Conservation (phyloP, 2,329 filamentous ascomycete genomes). For the Talaromyces sp. region DNA sequence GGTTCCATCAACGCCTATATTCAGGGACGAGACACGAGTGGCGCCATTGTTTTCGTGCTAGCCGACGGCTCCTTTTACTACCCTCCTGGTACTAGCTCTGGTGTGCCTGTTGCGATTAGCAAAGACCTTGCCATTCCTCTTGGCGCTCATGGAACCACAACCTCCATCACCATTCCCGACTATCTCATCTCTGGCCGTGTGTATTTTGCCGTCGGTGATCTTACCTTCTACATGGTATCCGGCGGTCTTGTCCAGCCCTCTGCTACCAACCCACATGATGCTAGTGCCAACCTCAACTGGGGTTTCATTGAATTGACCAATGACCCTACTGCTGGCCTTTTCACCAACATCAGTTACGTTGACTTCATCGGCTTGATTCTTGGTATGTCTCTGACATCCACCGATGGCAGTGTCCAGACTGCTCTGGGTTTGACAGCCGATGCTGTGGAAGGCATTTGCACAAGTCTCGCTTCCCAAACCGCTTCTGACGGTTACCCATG, state of each 20-base stretch:
- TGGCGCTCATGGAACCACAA: slow-evolving; percentile 38
- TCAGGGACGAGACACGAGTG: slow-evolving; percentile 44
- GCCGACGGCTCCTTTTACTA: slow-evolving; percentile 46
- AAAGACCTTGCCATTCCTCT: slow-evolving; percentile 47
- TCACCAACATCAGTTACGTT: slow-evolving; percentile 53
- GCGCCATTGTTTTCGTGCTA: slow-evolving; percentile 45
- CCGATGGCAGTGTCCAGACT: slow-evolving; percentile 46
- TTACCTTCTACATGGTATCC: slow-evolving; percentile 43
- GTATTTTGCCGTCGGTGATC: slow-evolving; percentile 47
- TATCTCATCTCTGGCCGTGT: slow-evolving; percentile 47
- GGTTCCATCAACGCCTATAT: slow-evolving; percentile 37
- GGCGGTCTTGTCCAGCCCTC: slow-evolving; percentile 51
- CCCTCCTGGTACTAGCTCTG: slow-evolving; percentile 41
- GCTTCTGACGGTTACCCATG: slow-evolving; percentile 51
- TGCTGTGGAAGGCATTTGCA: slow-evolving; percentile 50
- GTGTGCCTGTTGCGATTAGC: slow-evolving; percentile 38
- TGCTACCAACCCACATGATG: slow-evolving; percentile 45
- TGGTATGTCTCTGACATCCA: slow-evolving; percentile 53
- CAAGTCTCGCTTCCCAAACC: slow-evolving; percentile 47
- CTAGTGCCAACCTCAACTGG: slow-evolving; percentile 49
- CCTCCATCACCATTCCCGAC: slow-evolving; percentile 43
- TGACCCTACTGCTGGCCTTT: slow-evolving; percentile 41
- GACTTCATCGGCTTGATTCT: slow-evolving; percentile 54
- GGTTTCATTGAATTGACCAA: slow-evolving; percentile 54
- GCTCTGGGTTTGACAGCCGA: slow-evolving; percentile 52